Percentiles rank a stretch among this genome's conserved stretches.
phyloP scores from a whole-genome alignment of 306 rosid species.

The Betula pendula region DNA sequence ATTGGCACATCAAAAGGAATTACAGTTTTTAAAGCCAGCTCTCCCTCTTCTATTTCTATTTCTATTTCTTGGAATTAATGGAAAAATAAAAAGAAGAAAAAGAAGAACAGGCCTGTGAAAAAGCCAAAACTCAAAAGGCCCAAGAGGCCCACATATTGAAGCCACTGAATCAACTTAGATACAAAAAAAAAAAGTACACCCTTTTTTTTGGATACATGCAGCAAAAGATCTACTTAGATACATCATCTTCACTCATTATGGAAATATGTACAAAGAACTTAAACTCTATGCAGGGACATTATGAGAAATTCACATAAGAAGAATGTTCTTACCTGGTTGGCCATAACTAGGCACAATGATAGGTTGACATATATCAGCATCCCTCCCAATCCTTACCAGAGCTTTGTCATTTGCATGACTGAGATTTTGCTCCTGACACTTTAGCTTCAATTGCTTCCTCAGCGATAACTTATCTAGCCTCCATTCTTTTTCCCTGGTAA shows the following conservation, averaged over 20 bases:
- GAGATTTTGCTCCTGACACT: slow-evolving; percentile 87
- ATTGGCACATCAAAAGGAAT: background rate
- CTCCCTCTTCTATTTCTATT: background rate
- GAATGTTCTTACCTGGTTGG: slow-evolving; percentile 56
- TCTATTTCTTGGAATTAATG: background rate
- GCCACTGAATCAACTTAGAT: background rate
- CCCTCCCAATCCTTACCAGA: slow-evolving; percentile 52
- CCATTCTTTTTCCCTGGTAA: slow-evolving; percentile 64
- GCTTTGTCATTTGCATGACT: slow-evolving; percentile 52
- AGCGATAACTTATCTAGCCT: slow-evolving; percentile 87
- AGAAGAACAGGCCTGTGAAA: background rate
- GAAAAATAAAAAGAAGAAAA: background rate
- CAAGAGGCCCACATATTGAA: background rate
- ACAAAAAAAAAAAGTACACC: no score
- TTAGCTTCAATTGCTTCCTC: slow-evolving; percentile 87
- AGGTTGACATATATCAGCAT: slow-evolving; percentile 48
- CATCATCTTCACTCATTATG: background rate
- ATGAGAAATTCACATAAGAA: slow-evolving; percentile 14
- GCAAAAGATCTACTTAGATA: background rate
- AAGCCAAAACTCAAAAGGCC: background rate
- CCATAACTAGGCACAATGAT: slow-evolving; percentile 40
- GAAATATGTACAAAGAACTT: background rate
- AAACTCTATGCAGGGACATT: background rate
- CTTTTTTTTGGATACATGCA: background rate
- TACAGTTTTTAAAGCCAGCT: slow-evolving; percentile 3